Percentiles rank a stretch among this genome's conserved stretches.
Conservation (phyloP, 2,329 filamentous ascomycete species). For the Eutypa lata region DNA sequence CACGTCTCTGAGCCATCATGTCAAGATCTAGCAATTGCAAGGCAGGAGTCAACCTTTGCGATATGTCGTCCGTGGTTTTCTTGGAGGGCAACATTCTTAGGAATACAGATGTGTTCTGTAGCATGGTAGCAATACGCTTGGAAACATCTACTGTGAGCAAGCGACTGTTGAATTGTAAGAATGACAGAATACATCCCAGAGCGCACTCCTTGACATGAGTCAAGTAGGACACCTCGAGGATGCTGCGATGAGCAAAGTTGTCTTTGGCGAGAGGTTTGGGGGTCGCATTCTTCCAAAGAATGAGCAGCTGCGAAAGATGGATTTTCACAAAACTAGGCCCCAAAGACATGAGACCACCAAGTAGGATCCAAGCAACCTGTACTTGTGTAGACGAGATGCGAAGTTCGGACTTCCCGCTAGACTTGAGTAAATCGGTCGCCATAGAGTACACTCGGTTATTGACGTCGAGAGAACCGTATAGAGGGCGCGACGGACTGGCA, state of each 20-base stretch:
- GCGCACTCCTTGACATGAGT: slow-evolving; percentile 95
- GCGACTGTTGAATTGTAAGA: slow-evolving; percentile 89
- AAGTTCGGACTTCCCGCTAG: slow-evolving; percentile 85
- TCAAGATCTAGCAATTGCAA: slow-evolving; percentile 87
- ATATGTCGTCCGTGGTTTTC: slow-evolving; percentile 82
- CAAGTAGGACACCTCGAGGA: slow-evolving; percentile 87
- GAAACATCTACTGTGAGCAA: slow-evolving; percentile 91
- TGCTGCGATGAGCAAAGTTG: slow-evolving; percentile 77
- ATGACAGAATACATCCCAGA: slow-evolving; percentile 84
- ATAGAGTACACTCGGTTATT: slow-evolving; percentile 89
- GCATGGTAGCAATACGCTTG: slow-evolving; percentile 86
- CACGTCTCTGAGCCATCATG: slow-evolving; percentile 87
- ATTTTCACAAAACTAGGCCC: slow-evolving; percentile 99
- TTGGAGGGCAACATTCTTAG: slow-evolving; percentile 79
- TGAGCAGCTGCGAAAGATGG: slow-evolving; percentile 85
- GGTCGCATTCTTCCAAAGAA: slow-evolving; percentile 96
- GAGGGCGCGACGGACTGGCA: slow-evolving; percentile 79
- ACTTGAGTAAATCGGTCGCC: slow-evolving; percentile 88
- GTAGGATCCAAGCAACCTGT: slow-evolving; percentile 95
- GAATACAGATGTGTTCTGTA: slow-evolving; percentile 91
- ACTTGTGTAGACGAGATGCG: slow-evolving; percentile 91
- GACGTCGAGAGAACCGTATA: slow-evolving; percentile 94
- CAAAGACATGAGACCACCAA: slow-evolving; percentile 92
- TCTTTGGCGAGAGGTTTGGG: slow-evolving; percentile 93
- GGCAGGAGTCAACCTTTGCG: slow-evolving; percentile 77